phyloP scores from a whole-genome alignment of 352 stramenopile genomes.

The Pythium vanterpoolii region DNA sequence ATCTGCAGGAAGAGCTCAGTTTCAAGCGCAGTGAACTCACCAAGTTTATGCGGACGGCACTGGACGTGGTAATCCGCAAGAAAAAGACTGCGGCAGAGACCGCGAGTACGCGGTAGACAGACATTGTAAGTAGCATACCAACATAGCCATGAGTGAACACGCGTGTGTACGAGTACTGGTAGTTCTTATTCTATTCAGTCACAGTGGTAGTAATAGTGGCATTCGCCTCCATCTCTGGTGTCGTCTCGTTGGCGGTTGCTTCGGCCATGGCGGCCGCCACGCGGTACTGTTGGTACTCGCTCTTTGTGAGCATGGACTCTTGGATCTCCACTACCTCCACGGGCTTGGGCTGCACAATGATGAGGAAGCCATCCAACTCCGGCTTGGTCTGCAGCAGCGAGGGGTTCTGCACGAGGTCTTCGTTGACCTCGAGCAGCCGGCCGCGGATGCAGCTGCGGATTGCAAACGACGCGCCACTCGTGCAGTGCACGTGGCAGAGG shows the following conservation, averaged over 20 bases:
- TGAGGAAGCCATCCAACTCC: slow-evolving; percentile 72
- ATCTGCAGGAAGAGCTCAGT: slow-evolving; percentile 82
- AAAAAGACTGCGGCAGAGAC: slow-evolving; percentile 37
- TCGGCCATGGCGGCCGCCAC: slow-evolving; percentile 1
- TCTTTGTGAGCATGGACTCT: slow-evolving; percentile 72
- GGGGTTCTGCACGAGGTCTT: slow-evolving; percentile 51
- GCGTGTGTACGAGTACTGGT: slow-evolving; percentile 12
- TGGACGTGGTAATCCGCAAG: slow-evolving; percentile 81
- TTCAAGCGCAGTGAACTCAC: slow-evolving; percentile 80
- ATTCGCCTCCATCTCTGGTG: background rate
- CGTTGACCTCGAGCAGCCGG: slow-evolving; percentile 77
- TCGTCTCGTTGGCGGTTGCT: background rate
- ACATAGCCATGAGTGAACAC: background rate
- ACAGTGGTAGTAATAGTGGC: background rate
- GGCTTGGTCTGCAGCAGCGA: slow-evolving; percentile 61
- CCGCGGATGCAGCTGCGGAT: slow-evolving; percentile 81
- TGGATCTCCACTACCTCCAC: slow-evolving; percentile 79
- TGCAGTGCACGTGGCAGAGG: slow-evolving; percentile 63
- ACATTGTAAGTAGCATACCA: slow-evolving; percentile 13
- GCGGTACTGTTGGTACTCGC: slow-evolving; percentile 76
- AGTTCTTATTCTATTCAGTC: background rate
- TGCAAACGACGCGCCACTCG: slow-evolving; percentile 53
- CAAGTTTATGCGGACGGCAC: slow-evolving; percentile 78
- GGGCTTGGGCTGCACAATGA: slow-evolving; percentile 83
- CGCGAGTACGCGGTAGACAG: slow-evolving; percentile 13